Conservation (phyloP, 768 basidiomycete species). For the Amanita phalloides region DNA sequence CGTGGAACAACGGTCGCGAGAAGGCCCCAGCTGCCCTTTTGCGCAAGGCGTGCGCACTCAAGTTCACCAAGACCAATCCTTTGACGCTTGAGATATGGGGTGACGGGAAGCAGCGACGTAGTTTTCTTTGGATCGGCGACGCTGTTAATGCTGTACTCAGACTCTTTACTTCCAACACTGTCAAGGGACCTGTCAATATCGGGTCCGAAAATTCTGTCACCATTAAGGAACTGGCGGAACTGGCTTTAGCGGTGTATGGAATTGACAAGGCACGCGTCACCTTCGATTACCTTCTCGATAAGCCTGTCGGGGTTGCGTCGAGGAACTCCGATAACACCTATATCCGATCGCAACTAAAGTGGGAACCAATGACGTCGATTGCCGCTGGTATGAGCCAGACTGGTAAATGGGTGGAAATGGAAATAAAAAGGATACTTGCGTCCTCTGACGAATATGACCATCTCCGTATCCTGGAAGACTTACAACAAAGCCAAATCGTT, state of each 20-base stretch:
- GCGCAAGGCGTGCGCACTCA: slow-evolving; percentile 35
- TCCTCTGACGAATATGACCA: not conserved
- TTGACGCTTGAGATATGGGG: slow-evolving; percentile 45
- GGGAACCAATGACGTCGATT: slow-evolving; percentile 31
- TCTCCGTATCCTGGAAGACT: slow-evolving; percentile 9
- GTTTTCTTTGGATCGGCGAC: slow-evolving; percentile 47
- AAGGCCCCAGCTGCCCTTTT: slow-evolving; percentile 48
- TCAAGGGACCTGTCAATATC: slow-evolving; percentile 31
- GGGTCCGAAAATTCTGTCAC: slow-evolving; percentile 35
- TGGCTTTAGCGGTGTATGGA: slow-evolving; percentile 25
- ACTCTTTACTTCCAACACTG: slow-evolving; percentile 27
- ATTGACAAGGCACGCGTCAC: slow-evolving; percentile 16
- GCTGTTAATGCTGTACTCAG: slow-evolving; percentile 38
- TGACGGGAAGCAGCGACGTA: slow-evolving; percentile 38
- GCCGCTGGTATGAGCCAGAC: slow-evolving; percentile 38
- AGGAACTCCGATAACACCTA: slow-evolving; percentile 42
- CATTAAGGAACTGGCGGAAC: slow-evolving; percentile 28
- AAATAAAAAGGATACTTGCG: slow-evolving; percentile 17
- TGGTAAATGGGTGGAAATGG: slow-evolving; percentile 32
- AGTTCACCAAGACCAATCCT: slow-evolving; percentile 8
- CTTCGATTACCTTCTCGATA: slow-evolving; percentile 17
- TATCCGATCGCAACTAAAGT: slow-evolving; percentile 20
- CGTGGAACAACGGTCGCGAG: slow-evolving; percentile 45
- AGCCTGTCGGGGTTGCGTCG: slow-evolving; percentile 35
- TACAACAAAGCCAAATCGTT: slow-evolving; percentile 27